Conservation (phyloP, 306 rosid genomes). For the Inga oerstediana region DNA sequence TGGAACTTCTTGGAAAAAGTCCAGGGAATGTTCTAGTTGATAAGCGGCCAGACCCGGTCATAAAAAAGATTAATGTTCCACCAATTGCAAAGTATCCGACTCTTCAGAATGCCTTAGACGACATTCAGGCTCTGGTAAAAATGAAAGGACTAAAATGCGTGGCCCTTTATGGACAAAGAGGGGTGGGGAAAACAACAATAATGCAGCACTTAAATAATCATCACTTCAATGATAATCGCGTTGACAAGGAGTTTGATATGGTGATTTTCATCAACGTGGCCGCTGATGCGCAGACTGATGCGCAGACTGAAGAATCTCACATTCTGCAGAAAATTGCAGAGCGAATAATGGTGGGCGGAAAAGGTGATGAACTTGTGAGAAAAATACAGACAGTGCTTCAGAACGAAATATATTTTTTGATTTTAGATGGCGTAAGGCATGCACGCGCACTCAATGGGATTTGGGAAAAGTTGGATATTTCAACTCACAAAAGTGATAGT, state of each 20-base stretch:
- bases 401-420: too few relatives aligned
- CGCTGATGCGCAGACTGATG: background rate
- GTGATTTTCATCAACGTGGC: background rate
- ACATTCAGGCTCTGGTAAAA: background rate
- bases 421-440: too few relatives aligned
- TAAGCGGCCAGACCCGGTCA: background rate
- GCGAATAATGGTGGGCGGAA: too few relatives aligned
- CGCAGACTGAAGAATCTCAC: background rate
- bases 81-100: background rate
- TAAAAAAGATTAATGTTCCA: background rate
- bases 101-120: background rate
- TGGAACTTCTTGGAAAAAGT: background rate
- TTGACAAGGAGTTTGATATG: background rate
- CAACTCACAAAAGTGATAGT: too few relatives aligned
- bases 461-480: too few relatives aligned
- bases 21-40: background rate
- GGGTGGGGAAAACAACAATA: constrained; percentile 18
- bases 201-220: background rate
- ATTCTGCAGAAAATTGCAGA: too few relatives aligned
- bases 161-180: background rate
- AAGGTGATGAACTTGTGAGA: too few relatives aligned
- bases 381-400: too few relatives aligned
- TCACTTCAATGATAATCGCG: background rate
- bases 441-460: too few relatives aligned
- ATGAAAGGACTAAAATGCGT: background rate